These are phyloP conservation scores for Sugiyamaella chiloensis DNA, from an alignment of 805 yeast genomes.

Conservation along the genomic window DNA sequence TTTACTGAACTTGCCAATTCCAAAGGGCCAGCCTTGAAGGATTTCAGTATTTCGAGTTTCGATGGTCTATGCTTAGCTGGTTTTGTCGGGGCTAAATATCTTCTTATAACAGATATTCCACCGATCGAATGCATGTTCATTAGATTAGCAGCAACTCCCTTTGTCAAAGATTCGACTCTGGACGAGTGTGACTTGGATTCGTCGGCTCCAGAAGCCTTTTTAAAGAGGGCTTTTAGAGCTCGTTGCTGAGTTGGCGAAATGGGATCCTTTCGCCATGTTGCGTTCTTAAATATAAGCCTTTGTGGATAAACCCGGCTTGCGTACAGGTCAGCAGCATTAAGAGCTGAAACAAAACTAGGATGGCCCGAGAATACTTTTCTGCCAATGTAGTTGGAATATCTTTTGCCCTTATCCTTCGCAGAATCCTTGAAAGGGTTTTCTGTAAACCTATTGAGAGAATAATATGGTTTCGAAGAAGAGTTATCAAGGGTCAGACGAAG, in stretches of 20 bases:
- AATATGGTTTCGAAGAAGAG: neutral
- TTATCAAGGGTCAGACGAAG: constrained; percentile 9
- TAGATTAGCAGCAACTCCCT: constrained; percentile 11
- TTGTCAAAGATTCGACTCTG: constrained; percentile 4
- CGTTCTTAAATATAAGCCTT: constrained; percentile 6
- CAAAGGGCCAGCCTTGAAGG: constrained; percentile 6
- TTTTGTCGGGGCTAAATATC: neutral
- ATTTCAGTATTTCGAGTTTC: neutral
- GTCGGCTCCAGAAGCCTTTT: neutral
- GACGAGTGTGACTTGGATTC: neutral
- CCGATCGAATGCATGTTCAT: constrained; percentile 10
- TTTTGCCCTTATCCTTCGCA: neutral
- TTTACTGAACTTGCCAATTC: too few species aligned
- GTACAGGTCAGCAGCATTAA: constrained; percentile 18
- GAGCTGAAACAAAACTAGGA: constrained; percentile 10
- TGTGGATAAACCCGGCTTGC: constrained; percentile 8
- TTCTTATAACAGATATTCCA: constrained; percentile 1
- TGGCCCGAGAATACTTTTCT: constrained; percentile 2
- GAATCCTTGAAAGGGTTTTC: constrained; percentile 6
- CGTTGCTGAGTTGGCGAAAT: neutral
- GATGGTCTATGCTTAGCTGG: neutral
- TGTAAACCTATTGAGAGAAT: constrained; percentile 5
- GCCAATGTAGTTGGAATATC: neutral
- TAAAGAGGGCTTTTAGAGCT: neutral
- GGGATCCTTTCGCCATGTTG: constrained; percentile 15